Percentiles rank a stretch among this genome's conserved stretches.
Evolutionary conservation across 164 flowering plant genomes (phyloP).

Genomic region (Sedum album): DNA sequence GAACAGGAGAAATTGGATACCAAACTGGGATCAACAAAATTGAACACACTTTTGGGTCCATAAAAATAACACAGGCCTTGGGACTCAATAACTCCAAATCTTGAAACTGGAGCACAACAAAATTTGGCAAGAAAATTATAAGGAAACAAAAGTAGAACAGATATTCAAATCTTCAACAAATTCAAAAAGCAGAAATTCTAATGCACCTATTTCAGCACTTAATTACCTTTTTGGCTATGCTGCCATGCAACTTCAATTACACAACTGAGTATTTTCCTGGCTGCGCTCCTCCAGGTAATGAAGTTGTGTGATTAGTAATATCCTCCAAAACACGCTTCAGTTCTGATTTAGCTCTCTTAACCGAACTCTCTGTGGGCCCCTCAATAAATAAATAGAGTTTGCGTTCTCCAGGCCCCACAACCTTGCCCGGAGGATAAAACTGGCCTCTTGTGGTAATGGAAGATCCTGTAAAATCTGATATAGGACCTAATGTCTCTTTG

Average conservation of each 20-base stretch:
- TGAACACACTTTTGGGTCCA: neutral
- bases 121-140: neutral
- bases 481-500: constrained; percentile 94
- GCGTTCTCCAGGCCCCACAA: constrained; percentile 71
- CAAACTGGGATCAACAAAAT: neutral
- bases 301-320: constrained; percentile 50
- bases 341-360: constrained; percentile 80
- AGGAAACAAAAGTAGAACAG: neutral
- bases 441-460: constrained; percentile 97
- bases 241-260: constrained; percentile 26
- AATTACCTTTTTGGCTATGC: neutral
- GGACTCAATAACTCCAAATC: constrained; percentile 7
- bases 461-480: constrained; percentile 97
- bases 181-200: neutral
- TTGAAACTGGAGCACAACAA: neutral
- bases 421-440: constrained; percentile 62
- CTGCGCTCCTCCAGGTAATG: constrained; percentile 77
- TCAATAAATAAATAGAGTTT: constrained; percentile 93
- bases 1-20: neutral
- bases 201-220: neutral
- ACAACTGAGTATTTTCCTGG: constrained; percentile 82
- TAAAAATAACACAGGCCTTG: neutral
- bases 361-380: constrained; percentile 83
- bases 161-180: neutral
- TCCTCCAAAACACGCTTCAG: constrained; percentile 85